Conservation (phyloP, 2,329 filamentous ascomycete genomes). For the Cercospora sp. region DNA sequence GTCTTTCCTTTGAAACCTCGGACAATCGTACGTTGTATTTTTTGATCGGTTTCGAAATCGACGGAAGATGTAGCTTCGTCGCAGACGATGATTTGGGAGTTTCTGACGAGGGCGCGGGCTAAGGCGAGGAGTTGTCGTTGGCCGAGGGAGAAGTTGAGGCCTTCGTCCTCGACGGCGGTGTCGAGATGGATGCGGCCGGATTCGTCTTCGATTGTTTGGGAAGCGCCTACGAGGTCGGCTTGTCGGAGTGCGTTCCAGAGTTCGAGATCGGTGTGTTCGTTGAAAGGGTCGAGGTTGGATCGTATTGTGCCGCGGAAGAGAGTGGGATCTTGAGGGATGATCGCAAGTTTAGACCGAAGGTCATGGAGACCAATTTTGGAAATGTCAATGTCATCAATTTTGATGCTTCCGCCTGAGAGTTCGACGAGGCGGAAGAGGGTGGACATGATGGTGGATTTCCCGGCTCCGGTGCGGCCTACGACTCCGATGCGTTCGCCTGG, state of each 20-base stretch:
- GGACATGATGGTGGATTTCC: conserved; percentile 82
- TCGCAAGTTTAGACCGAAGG: conserved; percentile 69
- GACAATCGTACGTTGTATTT: conserved; percentile 88
- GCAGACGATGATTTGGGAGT: conserved; percentile 89
- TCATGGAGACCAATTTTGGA: conserved; percentile 73
- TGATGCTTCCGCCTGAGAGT: conserved; percentile 50
- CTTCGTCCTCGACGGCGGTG: conserved; percentile 85
- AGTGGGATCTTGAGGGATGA: conserved; percentile 83
- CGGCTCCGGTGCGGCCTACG: conserved; percentile 78
- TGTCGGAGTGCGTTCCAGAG: conserved; percentile 78
- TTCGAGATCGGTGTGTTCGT: conserved; percentile 73
- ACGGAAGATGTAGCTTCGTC: conserved; percentile 93
- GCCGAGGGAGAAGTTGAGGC: conserved; percentile 91
- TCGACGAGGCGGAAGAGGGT: conserved; percentile 72
- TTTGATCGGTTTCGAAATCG: conserved; percentile 94
- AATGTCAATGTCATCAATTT: conserved; percentile 59
- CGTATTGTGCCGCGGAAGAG: conserved; percentile 79
- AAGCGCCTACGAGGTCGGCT: conserved; percentile 66
- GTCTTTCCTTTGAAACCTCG: conserved; percentile 83
- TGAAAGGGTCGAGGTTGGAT: conserved; percentile 78
- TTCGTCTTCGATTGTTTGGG: conserved; percentile 49
- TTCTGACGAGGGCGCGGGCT: conserved; percentile 83
- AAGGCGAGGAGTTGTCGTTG: conserved; percentile 95
- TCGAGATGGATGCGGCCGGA: conserved; percentile 76
- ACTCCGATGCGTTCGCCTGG: conserved; percentile 80